Conservation (phyloP, 2,329 filamentous ascomycete genomes). For the Ophioceras dolichostomum region DNA sequence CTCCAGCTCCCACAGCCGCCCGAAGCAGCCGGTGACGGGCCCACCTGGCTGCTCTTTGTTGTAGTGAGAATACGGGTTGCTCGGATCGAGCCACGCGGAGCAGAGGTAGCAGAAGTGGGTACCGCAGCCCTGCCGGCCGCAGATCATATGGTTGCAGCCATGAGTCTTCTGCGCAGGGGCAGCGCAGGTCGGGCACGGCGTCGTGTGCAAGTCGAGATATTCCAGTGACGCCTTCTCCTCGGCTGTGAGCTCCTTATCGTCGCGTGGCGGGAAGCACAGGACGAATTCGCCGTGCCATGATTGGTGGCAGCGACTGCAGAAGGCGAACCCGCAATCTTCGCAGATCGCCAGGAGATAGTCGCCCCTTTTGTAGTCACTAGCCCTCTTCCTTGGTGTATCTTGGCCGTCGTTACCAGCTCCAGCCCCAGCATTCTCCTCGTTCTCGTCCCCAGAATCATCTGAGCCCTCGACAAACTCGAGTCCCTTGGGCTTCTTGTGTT, state of each 20-base stretch:
- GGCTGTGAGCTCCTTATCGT: slow-evolving; percentile 58
- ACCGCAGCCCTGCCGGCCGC: slow-evolving; percentile 58
- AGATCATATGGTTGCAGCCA: slow-evolving; percentile 96
- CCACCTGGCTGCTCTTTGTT: slow-evolving; percentile 45
- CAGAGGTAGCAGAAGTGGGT: slow-evolving; percentile 96
- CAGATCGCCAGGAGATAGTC: slow-evolving; percentile 67
- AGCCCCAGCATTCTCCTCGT: slow-evolving; percentile 2
- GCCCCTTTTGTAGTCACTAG: slow-evolving; percentile 7
- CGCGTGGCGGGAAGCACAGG: slow-evolving; percentile 54
- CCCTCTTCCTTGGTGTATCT: slow-evolving; percentile 5
- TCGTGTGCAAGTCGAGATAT: slow-evolving; percentile 71
- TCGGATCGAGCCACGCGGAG: slow-evolving; percentile 68
- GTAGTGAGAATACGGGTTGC: slow-evolving; percentile 82
- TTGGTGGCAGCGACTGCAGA: slow-evolving; percentile 57
- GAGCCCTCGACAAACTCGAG: slow-evolving; percentile 46
- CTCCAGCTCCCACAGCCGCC: slow-evolving; percentile 83
- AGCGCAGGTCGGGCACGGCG: slow-evolving; percentile 78
- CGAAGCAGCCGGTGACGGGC: slow-evolving; percentile 55
- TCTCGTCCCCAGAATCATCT: slow-evolving; percentile 23
- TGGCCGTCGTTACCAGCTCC: slow-evolving; percentile 7
- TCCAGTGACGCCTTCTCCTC: slow-evolving; percentile 81
- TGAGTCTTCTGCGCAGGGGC: slow-evolving; percentile 80
- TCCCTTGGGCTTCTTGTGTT: slow-evolving; percentile 58
- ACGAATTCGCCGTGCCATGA: slow-evolving; percentile 89
- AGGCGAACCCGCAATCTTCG: slow-evolving; percentile 80